phyloP scores from a whole-genome alignment of 2,329 filamentous ascomycete species.

The Claviceps paspali region DNA sequence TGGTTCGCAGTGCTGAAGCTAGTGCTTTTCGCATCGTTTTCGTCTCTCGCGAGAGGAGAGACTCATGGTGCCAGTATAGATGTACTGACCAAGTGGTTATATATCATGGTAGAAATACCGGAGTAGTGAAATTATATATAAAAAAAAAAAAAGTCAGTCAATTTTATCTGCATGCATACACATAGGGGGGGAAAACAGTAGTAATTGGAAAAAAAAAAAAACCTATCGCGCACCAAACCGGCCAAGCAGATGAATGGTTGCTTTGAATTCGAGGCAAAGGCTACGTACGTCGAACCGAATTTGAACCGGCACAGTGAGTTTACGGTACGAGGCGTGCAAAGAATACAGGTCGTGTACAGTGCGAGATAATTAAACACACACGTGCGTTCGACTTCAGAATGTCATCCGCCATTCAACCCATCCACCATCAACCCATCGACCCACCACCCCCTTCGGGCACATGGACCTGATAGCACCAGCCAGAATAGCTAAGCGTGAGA shows the following conservation, averaged over 20 bases:
- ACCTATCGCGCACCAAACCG: no score
- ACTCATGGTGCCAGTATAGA: constrained; percentile 8
- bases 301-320: neutral
- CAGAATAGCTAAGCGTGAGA: neutral
- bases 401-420: neutral
- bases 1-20: constrained; percentile 6
- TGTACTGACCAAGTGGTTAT: constrained; percentile 15
- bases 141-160: constrained; percentile 3
- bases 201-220: no score
- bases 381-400: neutral
- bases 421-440: neutral
- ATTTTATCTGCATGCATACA: neutral
- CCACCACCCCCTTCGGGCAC: neutral
- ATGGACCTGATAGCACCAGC: neutral
- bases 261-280: no score
- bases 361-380: neutral
- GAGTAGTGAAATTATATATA: constrained; percentile 8
- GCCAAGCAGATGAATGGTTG: no score
- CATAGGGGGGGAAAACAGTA: neutral
- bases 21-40: constrained; percentile 14
- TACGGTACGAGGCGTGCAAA: constrained; percentile 3
- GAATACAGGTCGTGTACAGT: neutral
- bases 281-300: no score
- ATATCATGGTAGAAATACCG: constrained; percentile 7
- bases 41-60: constrained; percentile 4